Percentiles rank a stretch among this genome's conserved stretches.
Conservation (phyloP, 1,139 yeast genomes). For the Scheffersomyces stambukii region DNA sequence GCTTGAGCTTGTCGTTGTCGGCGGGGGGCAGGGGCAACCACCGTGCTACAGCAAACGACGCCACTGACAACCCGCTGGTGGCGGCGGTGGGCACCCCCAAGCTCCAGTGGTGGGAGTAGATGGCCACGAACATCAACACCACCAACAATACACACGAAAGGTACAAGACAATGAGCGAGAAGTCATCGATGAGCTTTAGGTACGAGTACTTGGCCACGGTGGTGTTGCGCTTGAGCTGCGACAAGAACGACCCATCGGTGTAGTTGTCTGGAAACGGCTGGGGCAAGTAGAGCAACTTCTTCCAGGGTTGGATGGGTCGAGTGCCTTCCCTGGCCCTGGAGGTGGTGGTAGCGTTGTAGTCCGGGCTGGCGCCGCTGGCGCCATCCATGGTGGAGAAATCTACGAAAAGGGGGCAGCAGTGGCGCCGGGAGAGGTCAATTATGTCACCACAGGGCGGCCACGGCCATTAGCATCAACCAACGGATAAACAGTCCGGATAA, state of each 20-base stretch:
- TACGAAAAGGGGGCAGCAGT: too few relatives aligned
- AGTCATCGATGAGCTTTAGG: constrained; percentile 60
- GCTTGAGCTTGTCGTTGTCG: constrained; percentile 10
- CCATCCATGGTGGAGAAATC: constrained; percentile 2
- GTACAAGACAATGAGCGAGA: constrained; percentile 64
- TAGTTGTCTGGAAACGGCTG: constrained; percentile 92
- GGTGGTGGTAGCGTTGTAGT: neutral
- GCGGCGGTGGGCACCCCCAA: constrained; percentile 33
- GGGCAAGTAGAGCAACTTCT: constrained; percentile 78
- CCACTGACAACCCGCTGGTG: constrained; percentile 19
- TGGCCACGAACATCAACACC: constrained; percentile 57
- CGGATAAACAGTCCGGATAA: too few relatives aligned
- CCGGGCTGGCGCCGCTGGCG: neutral
- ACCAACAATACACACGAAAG: constrained; percentile 58
- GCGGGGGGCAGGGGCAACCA: neutral
- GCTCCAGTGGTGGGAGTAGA: constrained; percentile 45
- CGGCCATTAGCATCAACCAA: too few relatives aligned
- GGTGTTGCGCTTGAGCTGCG: constrained; percentile 73
- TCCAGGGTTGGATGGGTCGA: constrained; percentile 44
- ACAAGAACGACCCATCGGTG: constrained; percentile 74
- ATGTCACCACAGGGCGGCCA: too few relatives aligned
- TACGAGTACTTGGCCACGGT: constrained; percentile 69
- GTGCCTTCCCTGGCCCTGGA: neutral
- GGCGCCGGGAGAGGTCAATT: too few relatives aligned
- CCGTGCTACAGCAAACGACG: constrained; percentile 29